Conservation (phyloP, 2,329 filamentous ascomycete genomes). For the Diaporthe ilicicola region DNA sequence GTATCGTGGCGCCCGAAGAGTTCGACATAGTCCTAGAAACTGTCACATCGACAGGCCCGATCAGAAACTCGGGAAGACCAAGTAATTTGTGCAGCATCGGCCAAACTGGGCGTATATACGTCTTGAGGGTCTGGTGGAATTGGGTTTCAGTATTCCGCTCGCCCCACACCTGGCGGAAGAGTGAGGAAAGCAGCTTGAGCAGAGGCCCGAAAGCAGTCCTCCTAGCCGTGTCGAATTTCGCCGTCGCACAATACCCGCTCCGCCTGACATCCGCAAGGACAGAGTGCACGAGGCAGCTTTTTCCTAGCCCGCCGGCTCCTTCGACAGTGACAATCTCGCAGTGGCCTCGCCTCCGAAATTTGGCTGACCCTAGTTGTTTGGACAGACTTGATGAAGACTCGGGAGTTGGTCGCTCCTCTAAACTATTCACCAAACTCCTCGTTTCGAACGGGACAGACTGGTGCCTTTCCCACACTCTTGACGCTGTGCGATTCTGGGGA, state of each 20-base stretch:
- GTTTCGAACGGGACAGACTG: constrained; percentile 60
- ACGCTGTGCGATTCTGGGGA: constrained; percentile 45
- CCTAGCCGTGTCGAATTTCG: constrained; percentile 71
- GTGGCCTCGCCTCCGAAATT: constrained; percentile 68
- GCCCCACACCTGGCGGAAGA: constrained; percentile 74
- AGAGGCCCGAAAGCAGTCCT: constrained; percentile 70
- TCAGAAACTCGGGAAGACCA: constrained; percentile 74
- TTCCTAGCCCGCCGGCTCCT: constrained; percentile 70
- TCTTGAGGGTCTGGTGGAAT: constrained; percentile 68
- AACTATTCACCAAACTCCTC: constrained; percentile 55
- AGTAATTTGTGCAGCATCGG: constrained; percentile 69
- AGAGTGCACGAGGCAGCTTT: constrained; percentile 71
- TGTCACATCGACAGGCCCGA: constrained; percentile 57
- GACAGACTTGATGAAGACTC: constrained; percentile 61
- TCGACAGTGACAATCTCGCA: constrained; percentile 71
- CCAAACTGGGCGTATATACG: constrained; percentile 71
- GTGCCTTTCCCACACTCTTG: constrained; percentile 61
- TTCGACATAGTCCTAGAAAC: constrained; percentile 48
- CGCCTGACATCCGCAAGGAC: constrained; percentile 68
- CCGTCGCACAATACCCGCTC: constrained; percentile 70
- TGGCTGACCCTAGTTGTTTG: constrained; percentile 62
- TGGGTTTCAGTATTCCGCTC: constrained; percentile 71
- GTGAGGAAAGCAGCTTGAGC: constrained; percentile 69
- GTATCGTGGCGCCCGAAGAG: constrained; percentile 43
- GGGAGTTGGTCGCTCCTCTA: constrained; percentile 51